Conservation (phyloP, 352 stramenopile species). For the Globisporangium okanoganense region DNA sequence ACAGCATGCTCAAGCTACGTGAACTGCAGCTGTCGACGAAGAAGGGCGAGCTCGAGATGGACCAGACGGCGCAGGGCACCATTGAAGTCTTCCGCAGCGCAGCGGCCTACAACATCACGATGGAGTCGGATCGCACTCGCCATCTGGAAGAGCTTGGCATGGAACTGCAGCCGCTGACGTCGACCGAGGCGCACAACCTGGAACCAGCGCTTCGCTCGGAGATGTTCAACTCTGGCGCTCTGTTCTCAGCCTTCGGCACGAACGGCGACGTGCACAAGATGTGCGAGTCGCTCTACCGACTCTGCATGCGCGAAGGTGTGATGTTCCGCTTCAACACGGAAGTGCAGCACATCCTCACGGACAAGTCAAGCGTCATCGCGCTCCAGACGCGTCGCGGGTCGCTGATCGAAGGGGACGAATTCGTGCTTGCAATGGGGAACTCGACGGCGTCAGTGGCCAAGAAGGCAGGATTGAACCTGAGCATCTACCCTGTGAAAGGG, state of each 20-base stretch:
- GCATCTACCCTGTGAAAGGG: conserved; percentile 82
- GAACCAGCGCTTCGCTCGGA: conserved; percentile 56
- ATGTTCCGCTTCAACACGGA: conserved; percentile 89
- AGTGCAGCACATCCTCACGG: conserved; percentile 72
- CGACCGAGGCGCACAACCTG: conserved; percentile 52
- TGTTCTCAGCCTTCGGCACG: conserved; percentile 79
- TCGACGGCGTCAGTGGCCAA: conserved; percentile 61
- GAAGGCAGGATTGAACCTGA: conserved; percentile 67
- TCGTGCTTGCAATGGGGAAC: conserved; percentile 81
- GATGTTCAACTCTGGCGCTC: conserved; percentile 58
- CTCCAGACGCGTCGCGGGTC: conserved; percentile 76
- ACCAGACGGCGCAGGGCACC: conserved; percentile 80
- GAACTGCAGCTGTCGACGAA: conserved; percentile 74
- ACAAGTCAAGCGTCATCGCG: conserved; percentile 73
- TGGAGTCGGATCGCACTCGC: conserved; percentile 64
- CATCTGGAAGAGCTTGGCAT: conserved; percentile 77
- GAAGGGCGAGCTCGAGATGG: conserved; percentile 83
- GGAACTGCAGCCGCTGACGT: conserved; percentile 64
- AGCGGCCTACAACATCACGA: conserved; percentile 57
- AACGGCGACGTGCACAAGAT: conserved; percentile 89
- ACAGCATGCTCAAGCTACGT: conserved; percentile 82
- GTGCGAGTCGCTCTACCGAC: conserved; percentile 73
- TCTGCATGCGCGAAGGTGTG: conserved; percentile 79
- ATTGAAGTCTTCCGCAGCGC: conserved; percentile 71
- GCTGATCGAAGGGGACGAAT: conserved; percentile 85